Evolutionary conservation across 768 basidiomycete genomes (phyloP).

Genomic region (Tubosaeta sp.): DNA sequence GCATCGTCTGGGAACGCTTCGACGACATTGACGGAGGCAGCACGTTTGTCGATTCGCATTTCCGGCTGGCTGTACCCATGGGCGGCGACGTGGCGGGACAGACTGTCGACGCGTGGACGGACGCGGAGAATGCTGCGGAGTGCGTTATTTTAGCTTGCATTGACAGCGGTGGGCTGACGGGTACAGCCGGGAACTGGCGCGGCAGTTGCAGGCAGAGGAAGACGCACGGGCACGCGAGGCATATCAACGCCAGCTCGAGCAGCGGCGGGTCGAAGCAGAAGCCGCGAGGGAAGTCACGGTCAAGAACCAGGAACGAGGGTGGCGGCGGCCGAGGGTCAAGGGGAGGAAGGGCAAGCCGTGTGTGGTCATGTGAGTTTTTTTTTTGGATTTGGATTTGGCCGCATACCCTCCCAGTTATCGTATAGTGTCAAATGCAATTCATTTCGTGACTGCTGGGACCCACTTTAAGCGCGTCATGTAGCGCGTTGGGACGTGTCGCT

Average conservation of each 20-base stretch:
- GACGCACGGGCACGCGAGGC: conserved; percentile 48
- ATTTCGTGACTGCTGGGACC: background rate
- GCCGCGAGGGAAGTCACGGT: background rate
- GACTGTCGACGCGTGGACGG: conserved; percentile 55
- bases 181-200: conserved; percentile 61
- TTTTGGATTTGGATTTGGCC: background rate
- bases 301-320: background rate
- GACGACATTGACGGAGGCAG: conserved; percentile 82
- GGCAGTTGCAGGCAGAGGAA: conserved; percentile 78
- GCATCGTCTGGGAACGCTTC: conserved; percentile 87
- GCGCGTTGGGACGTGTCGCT: background rate
- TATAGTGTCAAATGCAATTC: background rate
- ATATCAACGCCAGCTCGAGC: conserved; percentile 29
- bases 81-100: conserved; percentile 82
- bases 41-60: conserved; percentile 73
- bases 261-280: conserved; percentile 15
- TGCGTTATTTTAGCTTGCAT: conserved; percentile 33
- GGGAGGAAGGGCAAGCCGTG: conserved; percentile 48
- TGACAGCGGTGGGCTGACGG: background rate
- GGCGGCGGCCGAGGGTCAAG: conserved; percentile 27
- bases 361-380: conserved; percentile 46
- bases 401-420: background rate
- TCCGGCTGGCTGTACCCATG: conserved; percentile 57
- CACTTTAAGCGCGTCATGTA: background rate
- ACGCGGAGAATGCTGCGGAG: conserved; percentile 51